phyloP scores from a whole-genome alignment of 2,329 filamentous ascomycete species.

The Aspergillus calidoustus region DNA sequence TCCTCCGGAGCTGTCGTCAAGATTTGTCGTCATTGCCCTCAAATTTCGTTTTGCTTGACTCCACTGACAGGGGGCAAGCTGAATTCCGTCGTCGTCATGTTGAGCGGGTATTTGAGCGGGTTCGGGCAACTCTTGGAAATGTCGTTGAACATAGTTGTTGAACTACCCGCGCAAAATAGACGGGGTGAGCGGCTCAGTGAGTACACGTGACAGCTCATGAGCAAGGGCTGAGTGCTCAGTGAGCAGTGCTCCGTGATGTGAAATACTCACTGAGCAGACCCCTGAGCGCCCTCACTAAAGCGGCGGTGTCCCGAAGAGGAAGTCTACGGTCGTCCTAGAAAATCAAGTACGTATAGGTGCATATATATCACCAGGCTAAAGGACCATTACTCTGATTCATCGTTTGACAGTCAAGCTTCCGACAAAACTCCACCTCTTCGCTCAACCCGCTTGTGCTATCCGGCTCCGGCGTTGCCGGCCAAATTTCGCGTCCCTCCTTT shows the following conservation, averaged over 20 bases:
- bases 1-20: too few relatives aligned
- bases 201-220: constrained; percentile 30
- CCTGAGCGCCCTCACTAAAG: constrained; percentile 10
- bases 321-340: background rate
- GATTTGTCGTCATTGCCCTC: too few relatives aligned
- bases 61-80: too few relatives aligned
- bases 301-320: constrained; percentile 4
- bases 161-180: too few relatives aligned
- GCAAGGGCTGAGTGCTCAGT: constrained; percentile 7
- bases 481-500: constrained; percentile 53
- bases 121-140: too few relatives aligned
- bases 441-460: background rate
- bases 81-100: too few relatives aligned
- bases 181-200: too few relatives aligned
- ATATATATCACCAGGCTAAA: background rate
- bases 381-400: background rate
- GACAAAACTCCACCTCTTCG: constrained; percentile 1
- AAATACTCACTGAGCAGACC: constrained; percentile 12
- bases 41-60: too few relatives aligned
- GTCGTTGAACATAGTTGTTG: too few relatives aligned
- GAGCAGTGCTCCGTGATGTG: background rate
- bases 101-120: too few relatives aligned
- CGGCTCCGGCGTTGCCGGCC: constrained; percentile 48
- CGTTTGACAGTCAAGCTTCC: constrained; percentile 2
- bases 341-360: background rate